Conservation (phyloP, 495 filamentous ascomycete genomes). For the Trypethelium eluteriae region DNA sequence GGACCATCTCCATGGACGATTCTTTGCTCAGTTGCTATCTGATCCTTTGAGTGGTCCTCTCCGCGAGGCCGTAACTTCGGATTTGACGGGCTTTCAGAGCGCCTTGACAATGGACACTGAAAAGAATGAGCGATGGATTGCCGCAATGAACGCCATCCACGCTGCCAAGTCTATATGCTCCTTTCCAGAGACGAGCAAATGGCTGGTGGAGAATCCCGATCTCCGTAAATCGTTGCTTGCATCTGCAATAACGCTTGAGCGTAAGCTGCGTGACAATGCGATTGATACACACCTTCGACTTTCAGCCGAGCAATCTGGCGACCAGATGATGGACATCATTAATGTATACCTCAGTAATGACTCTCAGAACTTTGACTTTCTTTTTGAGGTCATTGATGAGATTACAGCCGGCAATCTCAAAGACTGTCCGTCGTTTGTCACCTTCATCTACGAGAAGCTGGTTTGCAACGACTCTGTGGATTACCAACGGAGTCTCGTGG, state of each 20-base stretch:
- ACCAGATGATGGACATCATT: constrained; percentile 81
- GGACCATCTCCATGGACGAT: constrained; percentile 82
- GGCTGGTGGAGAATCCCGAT: constrained; percentile 70
- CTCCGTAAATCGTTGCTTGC: constrained; percentile 61
- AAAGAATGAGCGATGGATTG: constrained; percentile 54
- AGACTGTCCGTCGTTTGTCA: constrained; percentile 61
- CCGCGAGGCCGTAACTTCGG: constrained; percentile 62
- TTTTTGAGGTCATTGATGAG: constrained; percentile 82
- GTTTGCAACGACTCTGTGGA: constrained; percentile 80
- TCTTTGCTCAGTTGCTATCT: constrained; percentile 82
- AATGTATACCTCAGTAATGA: constrained; percentile 67
- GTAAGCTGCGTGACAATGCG: constrained; percentile 57
- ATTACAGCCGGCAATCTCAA: constrained; percentile 78
- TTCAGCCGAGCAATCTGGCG: constrained; percentile 79
- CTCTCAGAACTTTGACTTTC: constrained; percentile 71
- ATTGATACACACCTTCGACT: constrained; percentile 67
- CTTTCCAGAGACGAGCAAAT: constrained; percentile 51
- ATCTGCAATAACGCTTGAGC: constrained; percentile 65
- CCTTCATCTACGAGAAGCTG: constrained; percentile 77
- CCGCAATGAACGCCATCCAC: constrained; percentile 81
- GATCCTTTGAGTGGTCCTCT: constrained; percentile 67
- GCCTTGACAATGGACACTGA: constrained; percentile 55
- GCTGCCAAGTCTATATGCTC: constrained; percentile 67
- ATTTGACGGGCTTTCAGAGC: constrained; percentile 59
- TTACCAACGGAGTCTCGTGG: constrained; percentile 75